These are phyloP conservation scores for Diaporthe helianthi DNA, from an alignment of 2,329 filamentous ascomycete species.

Conservation along the genomic window DNA sequence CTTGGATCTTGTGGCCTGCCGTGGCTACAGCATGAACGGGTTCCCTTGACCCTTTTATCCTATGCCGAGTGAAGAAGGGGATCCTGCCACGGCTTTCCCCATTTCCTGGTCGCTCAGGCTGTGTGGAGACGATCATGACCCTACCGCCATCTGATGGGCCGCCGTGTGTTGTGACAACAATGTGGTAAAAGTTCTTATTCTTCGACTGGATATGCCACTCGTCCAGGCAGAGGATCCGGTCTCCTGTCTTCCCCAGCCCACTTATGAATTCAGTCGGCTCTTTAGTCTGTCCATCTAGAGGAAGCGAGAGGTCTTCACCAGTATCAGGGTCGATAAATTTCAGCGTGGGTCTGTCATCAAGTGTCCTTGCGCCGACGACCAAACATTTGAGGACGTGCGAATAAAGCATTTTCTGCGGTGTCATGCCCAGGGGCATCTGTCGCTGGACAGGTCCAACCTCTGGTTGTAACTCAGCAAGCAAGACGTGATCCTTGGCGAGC, in stretches of 20 bases:
- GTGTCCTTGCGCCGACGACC: constrained; percentile 56
- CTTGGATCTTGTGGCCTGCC: constrained; percentile 17
- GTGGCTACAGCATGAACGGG: constrained; percentile 60
- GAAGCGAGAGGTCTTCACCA: constrained; percentile 56
- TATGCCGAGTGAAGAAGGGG: constrained; percentile 62
- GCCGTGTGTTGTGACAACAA: constrained; percentile 63
- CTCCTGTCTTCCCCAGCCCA: constrained; percentile 62
- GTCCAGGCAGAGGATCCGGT: constrained; percentile 65
- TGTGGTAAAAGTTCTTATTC: constrained; percentile 65
- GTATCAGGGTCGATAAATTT: constrained; percentile 64
- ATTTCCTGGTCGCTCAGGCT: constrained; percentile 40
- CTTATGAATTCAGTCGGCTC: constrained; percentile 56
- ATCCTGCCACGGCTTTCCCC: constrained; percentile 46
- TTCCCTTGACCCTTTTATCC: constrained; percentile 49
- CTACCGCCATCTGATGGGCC: constrained; percentile 48
- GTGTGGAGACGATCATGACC: constrained; percentile 62
- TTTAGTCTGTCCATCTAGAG: constrained; percentile 45
- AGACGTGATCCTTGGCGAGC: constrained; percentile 56
- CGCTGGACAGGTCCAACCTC: constrained; percentile 57
- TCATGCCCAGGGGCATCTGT: constrained; percentile 54
- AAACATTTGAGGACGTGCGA: constrained; percentile 60
- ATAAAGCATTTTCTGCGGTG: constrained; percentile 61
- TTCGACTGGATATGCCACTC: constrained; percentile 70
- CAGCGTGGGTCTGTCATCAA: constrained; percentile 54
- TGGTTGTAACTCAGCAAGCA: constrained; percentile 60